Conservation (phyloP, 1,139 yeast genomes). For the Debaryomycetaceae sp. region DNA sequence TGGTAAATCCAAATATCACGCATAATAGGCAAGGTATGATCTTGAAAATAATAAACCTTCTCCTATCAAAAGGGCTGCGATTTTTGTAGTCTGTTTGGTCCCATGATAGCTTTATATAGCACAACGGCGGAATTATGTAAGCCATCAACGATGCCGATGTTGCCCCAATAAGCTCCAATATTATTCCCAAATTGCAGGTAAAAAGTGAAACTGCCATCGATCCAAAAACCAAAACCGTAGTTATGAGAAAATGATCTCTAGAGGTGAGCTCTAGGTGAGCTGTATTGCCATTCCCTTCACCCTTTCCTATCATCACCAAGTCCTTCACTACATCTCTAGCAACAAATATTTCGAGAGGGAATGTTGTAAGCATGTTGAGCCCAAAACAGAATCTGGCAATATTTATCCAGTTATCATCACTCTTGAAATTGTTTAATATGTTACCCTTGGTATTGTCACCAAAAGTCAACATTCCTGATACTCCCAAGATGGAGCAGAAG, state of each 20-base stretch:
- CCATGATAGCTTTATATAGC: conserved; percentile 65
- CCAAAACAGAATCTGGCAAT: conserved; percentile 91
- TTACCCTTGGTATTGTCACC: conserved; percentile 82
- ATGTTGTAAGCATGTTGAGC: conserved; percentile 88
- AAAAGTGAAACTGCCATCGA: conserved; percentile 76
- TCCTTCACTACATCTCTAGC: conserved; percentile 81
- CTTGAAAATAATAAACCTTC: conserved; percentile 25
- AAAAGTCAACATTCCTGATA: conserved; percentile 74
- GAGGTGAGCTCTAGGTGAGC: conserved; percentile 41
- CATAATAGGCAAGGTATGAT: conserved; percentile 58
- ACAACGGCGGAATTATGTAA: conserved; percentile 83
- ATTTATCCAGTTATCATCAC: conserved; percentile 69
- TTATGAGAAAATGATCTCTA: conserved; percentile 59
- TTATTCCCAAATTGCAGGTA: conserved; percentile 87
- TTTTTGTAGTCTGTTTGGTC: conserved; percentile 37
- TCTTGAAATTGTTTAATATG: conserved; percentile 78
- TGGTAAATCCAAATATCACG: conserved; percentile 65
- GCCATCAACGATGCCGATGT: conserved; percentile 93
- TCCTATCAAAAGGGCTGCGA: conserved; percentile 30
- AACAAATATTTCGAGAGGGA: conserved; percentile 87
- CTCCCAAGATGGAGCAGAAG: conserved; percentile 76
- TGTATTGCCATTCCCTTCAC: conserved; percentile 24
- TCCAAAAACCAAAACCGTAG: conserved; percentile 60
- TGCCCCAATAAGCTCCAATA: conserved; percentile 86
- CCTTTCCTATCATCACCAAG: conserved; percentile 34